Evolutionary conservation across 2,329 filamentous ascomycete species (phyloP).

Genomic region (Diaporthe ilicicola): DNA sequence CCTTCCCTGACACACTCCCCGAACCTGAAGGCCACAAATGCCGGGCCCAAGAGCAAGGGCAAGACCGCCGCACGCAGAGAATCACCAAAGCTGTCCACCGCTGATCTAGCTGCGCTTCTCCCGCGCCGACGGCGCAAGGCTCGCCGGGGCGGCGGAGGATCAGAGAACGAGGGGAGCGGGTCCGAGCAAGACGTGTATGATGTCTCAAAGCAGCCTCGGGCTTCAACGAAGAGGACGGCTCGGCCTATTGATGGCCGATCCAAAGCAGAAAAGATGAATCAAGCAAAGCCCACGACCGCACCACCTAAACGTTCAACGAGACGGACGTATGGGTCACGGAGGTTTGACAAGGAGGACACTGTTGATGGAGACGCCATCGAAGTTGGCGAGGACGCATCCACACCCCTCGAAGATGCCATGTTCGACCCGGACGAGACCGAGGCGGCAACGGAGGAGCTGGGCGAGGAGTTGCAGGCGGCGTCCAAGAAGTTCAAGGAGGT

Average conservation of each 20-base stretch:
- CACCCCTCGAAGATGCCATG: constrained; percentile 53
- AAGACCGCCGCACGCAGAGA: constrained; percentile 40
- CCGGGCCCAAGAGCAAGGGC: constrained; percentile 34
- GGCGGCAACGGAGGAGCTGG: constrained; percentile 49
- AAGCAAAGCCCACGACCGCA: constrained; percentile 21
- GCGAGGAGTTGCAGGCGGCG: constrained; percentile 66
- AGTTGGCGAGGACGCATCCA: constrained; percentile 51
- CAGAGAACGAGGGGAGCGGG: constrained; percentile 56
- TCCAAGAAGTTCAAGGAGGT: constrained; percentile 74
- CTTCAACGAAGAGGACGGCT: constrained; percentile 43
- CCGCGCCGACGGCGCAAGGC: constrained; percentile 59
- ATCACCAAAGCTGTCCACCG: constrained; percentile 59
- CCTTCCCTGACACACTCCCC: constrained; percentile 74
- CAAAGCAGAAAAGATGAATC: constrained; percentile 17
- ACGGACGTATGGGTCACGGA: constrained; percentile 59
- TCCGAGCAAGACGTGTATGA: constrained; percentile 65
- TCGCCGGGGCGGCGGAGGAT: constrained; percentile 47
- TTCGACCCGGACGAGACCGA: constrained; percentile 41
- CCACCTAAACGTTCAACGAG: constrained; percentile 33
- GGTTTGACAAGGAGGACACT: constrained; percentile 67
- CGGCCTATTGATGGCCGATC: constrained; percentile 21
- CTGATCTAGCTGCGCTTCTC: constrained; percentile 61
- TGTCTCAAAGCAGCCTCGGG: constrained; percentile 49
- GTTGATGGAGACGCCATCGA: constrained; percentile 45
- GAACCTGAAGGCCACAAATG: constrained; percentile 51